Evolutionary conservation across 2,329 filamentous ascomycete genomes (phyloP), one percentile per base, ranked within the genome.

Genomic region (Orbilia oligospora): DNA sequence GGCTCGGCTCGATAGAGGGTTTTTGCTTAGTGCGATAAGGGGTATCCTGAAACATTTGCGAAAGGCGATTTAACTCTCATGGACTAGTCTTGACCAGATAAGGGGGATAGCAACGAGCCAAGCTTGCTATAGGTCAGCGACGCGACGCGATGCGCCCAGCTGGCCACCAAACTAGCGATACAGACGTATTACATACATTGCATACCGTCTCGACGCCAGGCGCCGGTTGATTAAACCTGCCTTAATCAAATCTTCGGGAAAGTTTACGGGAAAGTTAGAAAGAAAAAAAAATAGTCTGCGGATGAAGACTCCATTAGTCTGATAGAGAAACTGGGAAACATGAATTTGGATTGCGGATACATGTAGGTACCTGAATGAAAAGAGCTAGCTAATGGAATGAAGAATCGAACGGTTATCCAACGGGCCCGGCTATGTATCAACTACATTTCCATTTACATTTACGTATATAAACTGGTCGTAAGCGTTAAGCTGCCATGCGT

Each of bases 241-340:
- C 41, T 44, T 3, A 44, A 44, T 18, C 8, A 3, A 46, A 46
- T 46, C n/a, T 46, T 46, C 44, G n/a, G 44, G n/a, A 46, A 51
- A 24, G 16, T 24, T 14, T 49, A 49, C 5, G 18, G 46, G 5
- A 49, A 49, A 24, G 14, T 49, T 12, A 49, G 24, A 49, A 49
- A 24, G 22, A 49, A 20, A 51, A 51, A 51, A 51, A 24, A n/a
- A 49, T 51, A 51, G 48, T 51, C 48, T 51, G 48, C 48, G 20
- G 24, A 51, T 51, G 48, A 51, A 51, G 48, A 22, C 48, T 51
- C 48, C 12, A 51, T 51, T 24, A 51, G 48, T 51, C 48, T 51
- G 48, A 14, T 5, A 51, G 22, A 24, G 20, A 51, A 24, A 24
- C 48, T 48, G 18, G 14, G 18, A 48, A 22, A 10, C 46, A 22